These are phyloP conservation scores for Gilbertella persicaria DNA, from an alignment of 371 early-diverging fungal genomes.

Conservation along the genomic window DNA sequence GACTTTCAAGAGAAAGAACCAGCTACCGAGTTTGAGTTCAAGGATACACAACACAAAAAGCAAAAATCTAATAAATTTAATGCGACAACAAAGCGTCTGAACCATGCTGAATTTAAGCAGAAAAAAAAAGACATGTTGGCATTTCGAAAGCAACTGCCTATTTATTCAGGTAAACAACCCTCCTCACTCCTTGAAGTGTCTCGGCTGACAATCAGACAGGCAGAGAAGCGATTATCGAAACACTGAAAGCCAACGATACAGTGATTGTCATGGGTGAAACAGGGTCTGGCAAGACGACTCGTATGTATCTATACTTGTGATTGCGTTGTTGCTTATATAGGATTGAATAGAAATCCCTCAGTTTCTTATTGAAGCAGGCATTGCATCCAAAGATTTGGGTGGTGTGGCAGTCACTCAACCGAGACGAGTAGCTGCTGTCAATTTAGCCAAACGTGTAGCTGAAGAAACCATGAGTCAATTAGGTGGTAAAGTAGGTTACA, in stretches of 20 bases:
- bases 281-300: slow-evolving; percentile 68
- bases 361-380: slow-evolving; percentile 77
- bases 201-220: slow-evolving; percentile 56
- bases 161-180: slow-evolving; percentile 39
- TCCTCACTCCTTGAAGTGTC: not conserved
- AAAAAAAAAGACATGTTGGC: slow-evolving; percentile 43
- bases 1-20: slow-evolving; percentile 24
- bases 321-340: not conserved
- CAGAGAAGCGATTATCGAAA: slow-evolving; percentile 61
- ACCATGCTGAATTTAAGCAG: slow-evolving; percentile 25
- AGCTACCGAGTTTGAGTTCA: slow-evolving; percentile 19
- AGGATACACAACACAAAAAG: slow-evolving; percentile 15
- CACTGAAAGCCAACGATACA: slow-evolving; percentile 53
- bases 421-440: slow-evolving; percentile 97
- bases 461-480: slow-evolving; percentile 83
- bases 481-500: slow-evolving; percentile 85
- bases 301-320: slow-evolving; percentile 25
- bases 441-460: slow-evolving; percentile 91
- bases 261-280: slow-evolving; percentile 70
- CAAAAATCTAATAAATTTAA: slow-evolving; percentile 21
- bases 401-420: slow-evolving; percentile 96
- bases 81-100: slow-evolving; percentile 16
- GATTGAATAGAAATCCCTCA: slow-evolving; percentile 80
- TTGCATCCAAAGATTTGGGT: slow-evolving; percentile 57
- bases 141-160: slow-evolving; percentile 48